These are phyloP conservation scores for Aspergillus fumigatus DNA, from an alignment of 2,329 filamentous ascomycete species.

Conservation along the genomic window DNA sequence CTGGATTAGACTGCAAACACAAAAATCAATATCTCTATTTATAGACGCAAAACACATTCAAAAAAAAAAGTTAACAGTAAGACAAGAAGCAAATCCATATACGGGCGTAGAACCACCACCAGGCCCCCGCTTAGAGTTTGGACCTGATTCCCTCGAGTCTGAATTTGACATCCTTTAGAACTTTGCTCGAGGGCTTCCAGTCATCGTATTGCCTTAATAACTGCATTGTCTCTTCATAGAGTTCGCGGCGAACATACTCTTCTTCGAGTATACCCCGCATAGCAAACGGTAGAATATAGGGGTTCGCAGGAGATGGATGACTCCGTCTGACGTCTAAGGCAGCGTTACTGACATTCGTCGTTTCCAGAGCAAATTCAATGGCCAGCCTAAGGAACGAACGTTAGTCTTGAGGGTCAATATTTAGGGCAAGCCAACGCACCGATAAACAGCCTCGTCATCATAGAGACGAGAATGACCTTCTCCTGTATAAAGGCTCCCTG, in stretches of 20 bases:
- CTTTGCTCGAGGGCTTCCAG: slow-evolving; percentile 88
- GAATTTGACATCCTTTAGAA: slow-evolving; percentile 93
- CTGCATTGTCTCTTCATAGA: slow-evolving; percentile 70
- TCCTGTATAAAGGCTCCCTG: slow-evolving; percentile 84
- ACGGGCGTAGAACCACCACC: neutral
- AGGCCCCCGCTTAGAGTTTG: slow-evolving; percentile 54
- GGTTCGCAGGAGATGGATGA: slow-evolving; percentile 56
- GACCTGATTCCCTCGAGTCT: slow-evolving; percentile 86
- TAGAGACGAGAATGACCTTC: slow-evolving; percentile 93
- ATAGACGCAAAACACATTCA: neutral
- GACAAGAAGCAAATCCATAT: neutral
- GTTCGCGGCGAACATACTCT: slow-evolving; percentile 77
- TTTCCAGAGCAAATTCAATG: slow-evolving; percentile 69
- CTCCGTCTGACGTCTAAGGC: slow-evolving; percentile 51
- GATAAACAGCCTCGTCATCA: slow-evolving; percentile 81
- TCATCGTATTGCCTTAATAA: slow-evolving; percentile 85
- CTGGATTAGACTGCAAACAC: neutral
- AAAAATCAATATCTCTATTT: neutral
- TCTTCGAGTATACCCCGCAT: slow-evolving; percentile 93
- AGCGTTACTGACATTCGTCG: slow-evolving; percentile 50
- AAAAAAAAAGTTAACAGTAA: neutral
- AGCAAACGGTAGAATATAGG: slow-evolving; percentile 90
- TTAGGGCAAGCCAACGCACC: slow-evolving; percentile 42
- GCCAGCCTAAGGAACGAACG: slow-evolving; percentile 50
- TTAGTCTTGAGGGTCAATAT: slow-evolving; percentile 1